Percentiles rank a stretch among this genome's conserved stretches.
phyloP scores from a whole-genome alignment of 331 rosid species.

The Quercus tomentella region DNA sequence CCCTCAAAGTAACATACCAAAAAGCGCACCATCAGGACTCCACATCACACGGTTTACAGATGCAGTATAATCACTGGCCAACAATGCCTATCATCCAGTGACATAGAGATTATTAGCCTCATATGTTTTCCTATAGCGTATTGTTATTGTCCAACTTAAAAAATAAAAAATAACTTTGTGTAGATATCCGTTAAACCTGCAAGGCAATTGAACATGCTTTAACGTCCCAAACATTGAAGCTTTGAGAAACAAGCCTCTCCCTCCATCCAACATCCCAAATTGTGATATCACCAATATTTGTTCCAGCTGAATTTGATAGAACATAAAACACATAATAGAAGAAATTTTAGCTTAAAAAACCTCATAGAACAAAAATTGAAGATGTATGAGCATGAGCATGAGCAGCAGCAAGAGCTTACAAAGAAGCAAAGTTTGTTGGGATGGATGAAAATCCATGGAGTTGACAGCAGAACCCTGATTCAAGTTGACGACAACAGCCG shows the following conservation, averaged over 20 bases:
- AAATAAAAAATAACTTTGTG: too few relatives aligned
- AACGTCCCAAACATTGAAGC: conserved; percentile 10
- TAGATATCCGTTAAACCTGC: not conserved
- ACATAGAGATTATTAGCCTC: not conserved
- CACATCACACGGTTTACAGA: not conserved
- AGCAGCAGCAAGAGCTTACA: not conserved
- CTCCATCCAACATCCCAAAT: too few relatives aligned
- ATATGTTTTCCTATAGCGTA: not conserved
- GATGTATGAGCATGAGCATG: too few relatives aligned
- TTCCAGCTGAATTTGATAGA: too few relatives aligned
- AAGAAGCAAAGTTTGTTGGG: conserved; percentile 16
- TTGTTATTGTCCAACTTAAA: too few relatives aligned
- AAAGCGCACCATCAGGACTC: conserved; percentile 22
- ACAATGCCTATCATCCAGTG: not conserved
- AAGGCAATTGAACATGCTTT: conserved; percentile 1
- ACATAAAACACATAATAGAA: too few relatives aligned
- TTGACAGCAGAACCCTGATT: conserved; percentile 17
- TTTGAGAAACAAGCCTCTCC: too few relatives aligned
- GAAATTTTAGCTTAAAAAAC: too few relatives aligned
- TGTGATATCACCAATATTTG: too few relatives aligned
- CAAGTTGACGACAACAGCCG: conserved; percentile 10
- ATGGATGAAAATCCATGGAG: conserved; percentile 18
- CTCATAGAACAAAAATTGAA: too few relatives aligned
- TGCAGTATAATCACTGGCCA: too few relatives aligned
- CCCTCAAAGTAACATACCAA: not conserved